Base-by-base conservation (phyloP, 345 rosid species). In the Rhodamnia rubescens region DNA sequence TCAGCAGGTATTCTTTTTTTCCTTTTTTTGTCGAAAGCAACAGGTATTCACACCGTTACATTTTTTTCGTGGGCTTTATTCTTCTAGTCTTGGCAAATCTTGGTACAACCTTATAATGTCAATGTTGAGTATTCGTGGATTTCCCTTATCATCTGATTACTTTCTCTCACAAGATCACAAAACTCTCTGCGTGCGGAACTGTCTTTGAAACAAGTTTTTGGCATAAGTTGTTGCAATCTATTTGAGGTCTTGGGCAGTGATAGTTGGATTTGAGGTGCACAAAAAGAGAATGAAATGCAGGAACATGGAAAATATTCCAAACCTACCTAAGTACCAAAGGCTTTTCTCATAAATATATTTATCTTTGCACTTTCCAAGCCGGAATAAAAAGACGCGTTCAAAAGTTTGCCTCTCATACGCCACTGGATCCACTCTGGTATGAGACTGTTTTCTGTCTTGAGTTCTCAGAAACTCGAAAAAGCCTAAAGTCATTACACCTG, bases 1-100 rank as follows among this genome's bases (percentile, higher is more conserved):
- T 81, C 98, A 97, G 83, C 99, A 97, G 97, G 99, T 96, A 87
- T 44, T 85, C 78, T 42, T 42, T 42, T 42, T 42, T 42, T 42
- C 3, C 2, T 36, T 42, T 42, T 42, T 42, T 42, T 42, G 7
- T 42, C 44, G 44, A 42, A 42, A 42, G 44, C 98, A 97, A 83
- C 98, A 97, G 97, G 99, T 96, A 87, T 44, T 85, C 78, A 32
- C 20, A 24, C 47, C 0, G 4, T 9, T 36, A 18, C 40, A 9
- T 36, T 69, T 69, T 36, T 32, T 64, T 69, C 44, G 8, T 69
- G 44, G 47, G 47, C 32, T 29, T 61, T 36, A 61, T 15, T 61
- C 42, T 61, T 29, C 74, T 61, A 61, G 42, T 29, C 42, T 61
- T 29, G 42, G 22, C 22, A 29, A 61, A 61, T 61, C 74, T 29